Conservation (phyloP, 2,329 filamentous ascomycete species). For the Xylariaceae sp. region DNA sequence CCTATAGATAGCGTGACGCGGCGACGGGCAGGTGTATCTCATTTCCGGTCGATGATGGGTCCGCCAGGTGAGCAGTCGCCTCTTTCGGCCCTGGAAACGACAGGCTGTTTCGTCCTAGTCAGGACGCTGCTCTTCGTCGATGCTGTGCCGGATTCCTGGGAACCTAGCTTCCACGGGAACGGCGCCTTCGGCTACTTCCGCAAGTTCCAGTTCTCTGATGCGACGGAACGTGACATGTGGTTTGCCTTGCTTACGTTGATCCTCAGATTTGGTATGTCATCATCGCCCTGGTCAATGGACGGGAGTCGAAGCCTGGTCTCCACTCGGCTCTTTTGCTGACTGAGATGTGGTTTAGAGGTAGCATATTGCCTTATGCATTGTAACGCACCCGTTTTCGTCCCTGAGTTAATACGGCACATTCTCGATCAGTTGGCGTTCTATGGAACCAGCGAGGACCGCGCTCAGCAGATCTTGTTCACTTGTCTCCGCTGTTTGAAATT, state of each 20-base stretch:
- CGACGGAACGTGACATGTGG: slow-evolving; percentile 11
- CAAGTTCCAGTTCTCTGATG: slow-evolving; percentile 8
- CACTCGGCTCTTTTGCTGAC: background rate
- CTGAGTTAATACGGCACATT: slow-evolving; percentile 11
- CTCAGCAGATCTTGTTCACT: slow-evolving; percentile 6
- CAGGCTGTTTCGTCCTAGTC: slow-evolving; percentile 11
- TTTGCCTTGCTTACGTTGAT: slow-evolving; percentile 12
- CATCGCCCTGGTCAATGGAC: background rate
- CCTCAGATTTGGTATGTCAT: slow-evolving; percentile 16
- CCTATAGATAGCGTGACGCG: slow-evolving; percentile 6
- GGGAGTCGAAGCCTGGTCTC: background rate
- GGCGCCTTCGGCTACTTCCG: slow-evolving; percentile 10
- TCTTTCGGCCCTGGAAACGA: slow-evolving; percentile 7
- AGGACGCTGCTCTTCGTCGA: slow-evolving; percentile 14
- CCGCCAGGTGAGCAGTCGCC: slow-evolving; percentile 8
- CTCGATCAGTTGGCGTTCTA: background rate
- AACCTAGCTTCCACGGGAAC: slow-evolving; percentile 12
- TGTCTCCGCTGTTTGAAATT: slow-evolving; percentile 10
- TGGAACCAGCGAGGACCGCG: background rate
- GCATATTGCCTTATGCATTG: slow-evolving; percentile 15
- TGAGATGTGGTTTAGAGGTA: slow-evolving; percentile 6
- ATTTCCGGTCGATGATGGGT: slow-evolving; percentile 14
- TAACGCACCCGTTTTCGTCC: slow-evolving; percentile 4
- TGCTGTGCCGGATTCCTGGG: slow-evolving; percentile 14
- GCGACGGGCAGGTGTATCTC: slow-evolving; percentile 11